phyloP scores from a whole-genome alignment of 2,329 filamentous ascomycete genomes.

The Eutypa lata region DNA sequence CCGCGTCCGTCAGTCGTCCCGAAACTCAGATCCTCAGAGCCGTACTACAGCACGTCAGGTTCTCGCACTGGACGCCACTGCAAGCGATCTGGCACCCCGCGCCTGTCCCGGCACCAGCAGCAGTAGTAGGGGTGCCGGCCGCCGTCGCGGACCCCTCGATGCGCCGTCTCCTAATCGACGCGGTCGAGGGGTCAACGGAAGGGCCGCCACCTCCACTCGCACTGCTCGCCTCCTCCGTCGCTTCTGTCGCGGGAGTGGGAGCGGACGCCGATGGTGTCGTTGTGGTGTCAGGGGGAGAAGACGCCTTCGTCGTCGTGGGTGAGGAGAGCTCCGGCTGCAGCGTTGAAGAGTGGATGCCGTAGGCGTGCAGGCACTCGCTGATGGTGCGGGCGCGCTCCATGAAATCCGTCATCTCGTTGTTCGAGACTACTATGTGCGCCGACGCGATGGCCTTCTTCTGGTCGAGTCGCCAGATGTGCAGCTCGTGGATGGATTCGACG shows the following conservation, averaged over 20 bases:
- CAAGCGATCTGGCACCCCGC: conserved; percentile 27
- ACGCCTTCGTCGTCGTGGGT: conserved; percentile 1
- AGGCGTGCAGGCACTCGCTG: conserved; percentile 67
- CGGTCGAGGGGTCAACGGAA: conserved; percentile 7
- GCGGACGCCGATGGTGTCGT: too few relatives aligned
- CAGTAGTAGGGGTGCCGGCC: too few relatives aligned
- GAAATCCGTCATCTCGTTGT: conserved; percentile 55
- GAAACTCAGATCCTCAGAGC: conserved; percentile 1
- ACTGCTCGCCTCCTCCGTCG: not conserved
- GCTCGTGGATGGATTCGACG: conserved; percentile 64
- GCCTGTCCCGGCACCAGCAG: too few relatives aligned
- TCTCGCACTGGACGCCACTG: conserved; percentile 25
- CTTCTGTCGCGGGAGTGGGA: not conserved
- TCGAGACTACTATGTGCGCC: conserved; percentile 63
- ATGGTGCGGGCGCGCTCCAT: conserved; percentile 59
- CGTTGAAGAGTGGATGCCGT: conserved; percentile 69
- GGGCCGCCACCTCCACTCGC: conserved; percentile 1
- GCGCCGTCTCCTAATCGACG: conserved; percentile 28
- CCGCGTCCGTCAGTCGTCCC: too few relatives aligned
- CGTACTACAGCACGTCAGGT: conserved; percentile 25
- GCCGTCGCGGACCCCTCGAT: conserved; percentile 9
- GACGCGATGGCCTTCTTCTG: conserved; percentile 68
- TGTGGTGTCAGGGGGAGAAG: too few relatives aligned
- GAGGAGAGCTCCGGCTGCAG: conserved; percentile 59
- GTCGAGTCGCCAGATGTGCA: conserved; percentile 72